A percentile compares a stretch with the other conserved stretches of the same genome.
phyloP scores from a whole-genome alignment of 345 rosid genomes.

The Eucalyptus pumila region DNA sequence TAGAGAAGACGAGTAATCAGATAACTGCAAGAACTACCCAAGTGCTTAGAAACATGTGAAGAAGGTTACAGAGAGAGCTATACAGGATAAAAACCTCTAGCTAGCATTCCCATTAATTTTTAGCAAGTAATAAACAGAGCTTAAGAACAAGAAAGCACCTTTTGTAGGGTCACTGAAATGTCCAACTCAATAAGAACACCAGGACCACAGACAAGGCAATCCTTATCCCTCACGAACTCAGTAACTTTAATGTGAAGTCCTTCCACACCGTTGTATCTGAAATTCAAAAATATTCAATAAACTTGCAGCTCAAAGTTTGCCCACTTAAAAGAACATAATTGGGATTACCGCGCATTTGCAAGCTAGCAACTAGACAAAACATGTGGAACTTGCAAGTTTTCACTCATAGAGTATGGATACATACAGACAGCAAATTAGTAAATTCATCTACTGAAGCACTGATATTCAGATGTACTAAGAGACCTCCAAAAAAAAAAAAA shows the following conservation, averaged over 20 bases:
- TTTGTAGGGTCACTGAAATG: constrained; percentile 52
- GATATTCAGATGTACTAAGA: background rate
- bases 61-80: background rate
- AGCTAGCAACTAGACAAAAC: background rate
- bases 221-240: constrained; percentile 64
- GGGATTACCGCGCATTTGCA: background rate
- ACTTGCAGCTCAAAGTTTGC: background rate
- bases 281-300: background rate
- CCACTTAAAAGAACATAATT: background rate
- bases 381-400: background rate
- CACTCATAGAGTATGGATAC: background rate
- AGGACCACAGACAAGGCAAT: constrained; percentile 97
- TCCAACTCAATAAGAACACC: constrained; percentile 80
- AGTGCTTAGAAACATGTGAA: background rate
- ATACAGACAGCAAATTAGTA: background rate
- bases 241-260: constrained; percentile 88
- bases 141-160: constrained; percentile 32
- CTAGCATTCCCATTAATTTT: background rate
- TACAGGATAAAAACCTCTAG: background rate
- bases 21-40: background rate
- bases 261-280: constrained; percentile 80
- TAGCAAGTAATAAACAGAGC: background rate
- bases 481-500: background rate
- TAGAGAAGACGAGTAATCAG: background rate
- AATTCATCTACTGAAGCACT: background rate